Evolutionary conservation across 768 basidiomycete genomes (phyloP).

Genomic region (Panaeolus papilionaceus): DNA sequence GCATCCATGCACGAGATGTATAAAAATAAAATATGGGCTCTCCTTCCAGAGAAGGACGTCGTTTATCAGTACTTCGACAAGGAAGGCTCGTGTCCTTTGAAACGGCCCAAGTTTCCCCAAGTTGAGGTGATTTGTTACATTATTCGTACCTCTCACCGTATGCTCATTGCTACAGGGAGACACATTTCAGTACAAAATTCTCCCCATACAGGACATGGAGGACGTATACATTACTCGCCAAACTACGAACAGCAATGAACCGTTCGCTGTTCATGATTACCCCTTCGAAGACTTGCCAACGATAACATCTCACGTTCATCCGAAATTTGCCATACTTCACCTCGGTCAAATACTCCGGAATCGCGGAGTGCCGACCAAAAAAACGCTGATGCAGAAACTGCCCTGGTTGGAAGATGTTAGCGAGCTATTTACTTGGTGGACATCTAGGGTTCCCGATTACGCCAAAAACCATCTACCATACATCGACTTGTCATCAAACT

Average conservation of each 20-base stretch:
- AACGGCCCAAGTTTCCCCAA: conserved; percentile 11
- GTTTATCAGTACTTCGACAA: conserved; percentile 7
- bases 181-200: conserved; percentile 1
- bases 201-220: background rate
- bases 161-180: too few relatives aligned
- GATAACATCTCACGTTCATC: conserved; percentile 21
- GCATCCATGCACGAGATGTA: conserved; percentile 11
- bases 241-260: background rate
- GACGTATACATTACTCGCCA: background rate
- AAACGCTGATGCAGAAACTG: too few relatives aligned
- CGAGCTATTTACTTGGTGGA: too few relatives aligned
- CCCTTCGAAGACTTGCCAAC: conserved; percentile 22
- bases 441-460: too few relatives aligned
- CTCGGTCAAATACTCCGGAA: background rate
- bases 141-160: too few relatives aligned
- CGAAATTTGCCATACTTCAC: conserved; percentile 20
- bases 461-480: too few relatives aligned
- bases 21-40: conserved; percentile 15
- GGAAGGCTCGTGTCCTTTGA: background rate
- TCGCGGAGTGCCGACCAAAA: too few relatives aligned
- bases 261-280: conserved; percentile 1
- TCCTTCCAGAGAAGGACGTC: conserved; percentile 21
- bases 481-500: too few relatives aligned
- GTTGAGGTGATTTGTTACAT: too few relatives aligned
- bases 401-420: too few relatives aligned